Evolutionary conservation across 148 eudicot species (phyloP).

Genomic region (Rhododendron williamsianum): DNA sequence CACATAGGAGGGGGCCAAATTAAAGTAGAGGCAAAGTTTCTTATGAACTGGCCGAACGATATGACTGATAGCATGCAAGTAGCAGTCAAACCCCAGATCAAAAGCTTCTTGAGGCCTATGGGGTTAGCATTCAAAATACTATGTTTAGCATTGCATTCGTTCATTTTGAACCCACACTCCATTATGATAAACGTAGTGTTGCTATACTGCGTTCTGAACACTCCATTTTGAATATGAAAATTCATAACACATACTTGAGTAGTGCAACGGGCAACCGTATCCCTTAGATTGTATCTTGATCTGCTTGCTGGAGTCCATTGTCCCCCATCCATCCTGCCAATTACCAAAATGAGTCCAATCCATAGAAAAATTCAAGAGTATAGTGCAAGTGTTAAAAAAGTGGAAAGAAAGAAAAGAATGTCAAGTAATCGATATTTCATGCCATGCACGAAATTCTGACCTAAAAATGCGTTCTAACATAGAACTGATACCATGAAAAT

Average conservation of each 20-base stretch:
- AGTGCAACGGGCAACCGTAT: constrained; percentile 81
- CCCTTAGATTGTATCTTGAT: constrained; percentile 71
- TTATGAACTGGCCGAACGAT: background rate
- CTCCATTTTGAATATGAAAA: background rate
- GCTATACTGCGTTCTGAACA: background rate
- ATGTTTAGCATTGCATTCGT: background rate
- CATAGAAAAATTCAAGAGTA: background rate
- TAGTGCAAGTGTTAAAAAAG: background rate
- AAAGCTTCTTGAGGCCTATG: background rate
- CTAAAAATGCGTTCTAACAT: background rate
- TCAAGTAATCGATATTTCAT: background rate
- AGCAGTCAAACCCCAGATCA: background rate
- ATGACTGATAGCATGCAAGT: background rate
- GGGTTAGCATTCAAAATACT: background rate
- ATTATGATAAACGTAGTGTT: background rate
- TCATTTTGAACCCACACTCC: background rate
- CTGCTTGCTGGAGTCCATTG: constrained; percentile 73
- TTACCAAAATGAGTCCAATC: background rate
- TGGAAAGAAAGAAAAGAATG: background rate
- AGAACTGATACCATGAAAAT: background rate
- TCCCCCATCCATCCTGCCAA: constrained; percentile 88
- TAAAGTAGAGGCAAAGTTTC: background rate
- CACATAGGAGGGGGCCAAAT: background rate
- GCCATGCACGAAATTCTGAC: background rate
- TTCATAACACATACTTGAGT: constrained; percentile 48